Percentiles rank a stretch among this genome's conserved stretches.
phyloP scores from a whole-genome alignment of 306 rosid species.

The Gynostemma pentaphyllum region DNA sequence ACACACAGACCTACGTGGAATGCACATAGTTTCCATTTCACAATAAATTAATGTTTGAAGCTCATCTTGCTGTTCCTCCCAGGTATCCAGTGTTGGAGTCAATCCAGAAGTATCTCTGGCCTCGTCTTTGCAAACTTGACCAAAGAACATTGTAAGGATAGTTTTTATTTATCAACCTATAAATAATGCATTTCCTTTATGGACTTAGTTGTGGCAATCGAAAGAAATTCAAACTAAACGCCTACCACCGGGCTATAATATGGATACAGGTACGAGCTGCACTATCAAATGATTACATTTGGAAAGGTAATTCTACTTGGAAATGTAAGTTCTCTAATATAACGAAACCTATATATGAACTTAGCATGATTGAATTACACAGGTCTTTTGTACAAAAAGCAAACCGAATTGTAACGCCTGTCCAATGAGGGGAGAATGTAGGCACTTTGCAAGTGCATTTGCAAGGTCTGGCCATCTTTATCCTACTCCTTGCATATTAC shows the following conservation, averaged over 20 bases:
- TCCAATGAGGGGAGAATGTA: constrained; percentile 98
- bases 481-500: constrained; percentile 2
- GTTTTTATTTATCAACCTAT: not conserved
- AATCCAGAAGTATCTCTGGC: constrained; percentile 96
- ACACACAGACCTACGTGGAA: not conserved
- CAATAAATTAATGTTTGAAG: not conserved
- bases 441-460: constrained; percentile 98
- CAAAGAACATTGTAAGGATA: constrained; percentile 71
- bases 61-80: constrained; percentile 19
- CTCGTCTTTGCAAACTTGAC: constrained; percentile 98
- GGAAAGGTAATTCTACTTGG: constrained; percentile 62
- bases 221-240: constrained; percentile 2
- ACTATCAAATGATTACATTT: constrained; percentile 97
- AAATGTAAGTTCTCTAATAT: constrained; percentile 4
- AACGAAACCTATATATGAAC: constrained; percentile 20
- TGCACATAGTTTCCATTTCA: not conserved
- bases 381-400: constrained; percentile 97
- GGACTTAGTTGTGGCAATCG: not conserved
- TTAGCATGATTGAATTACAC: constrained; percentile 18
- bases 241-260: not conserved
- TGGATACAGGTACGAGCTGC: constrained; percentile 81
- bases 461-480: constrained; percentile 52
- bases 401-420: constrained; percentile 98
- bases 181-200: not conserved
- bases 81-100: constrained; percentile 98